Evolutionary conservation across 306 rosid species (phyloP).

Genomic region (Cucumis cinereus): DNA sequence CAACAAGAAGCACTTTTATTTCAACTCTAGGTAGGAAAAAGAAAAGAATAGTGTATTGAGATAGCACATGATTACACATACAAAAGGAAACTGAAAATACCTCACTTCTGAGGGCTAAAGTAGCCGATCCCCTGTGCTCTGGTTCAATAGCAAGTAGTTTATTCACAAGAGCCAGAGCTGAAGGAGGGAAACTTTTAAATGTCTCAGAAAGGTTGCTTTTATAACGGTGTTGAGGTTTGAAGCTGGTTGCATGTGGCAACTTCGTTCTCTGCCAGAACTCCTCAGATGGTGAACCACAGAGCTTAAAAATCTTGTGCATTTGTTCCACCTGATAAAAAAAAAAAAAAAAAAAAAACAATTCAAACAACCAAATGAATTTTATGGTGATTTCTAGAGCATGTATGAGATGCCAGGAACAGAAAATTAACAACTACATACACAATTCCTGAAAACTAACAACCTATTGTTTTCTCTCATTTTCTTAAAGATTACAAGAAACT

Average conservation of each 20-base stretch:
- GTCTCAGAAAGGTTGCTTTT: constrained; percentile 44
- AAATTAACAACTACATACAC: background rate
- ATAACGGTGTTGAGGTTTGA: constrained; percentile 69
- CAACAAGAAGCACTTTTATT: background rate
- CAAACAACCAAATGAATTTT: background rate
- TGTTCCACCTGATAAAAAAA: constrained; percentile 63
- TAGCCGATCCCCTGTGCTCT: constrained; percentile 56
- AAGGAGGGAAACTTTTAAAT: constrained; percentile 42
- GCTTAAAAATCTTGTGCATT: constrained; percentile 90
- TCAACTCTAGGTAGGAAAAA: background rate
- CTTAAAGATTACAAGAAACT: background rate
- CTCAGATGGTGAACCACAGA: constrained; percentile 86
- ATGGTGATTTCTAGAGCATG: background rate
- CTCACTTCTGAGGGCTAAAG: constrained; percentile 53
- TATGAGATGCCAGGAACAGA: background rate
- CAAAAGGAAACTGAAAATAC: constrained; percentile 19
- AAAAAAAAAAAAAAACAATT: background rate
- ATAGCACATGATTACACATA: background rate
- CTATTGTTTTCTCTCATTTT: background rate
- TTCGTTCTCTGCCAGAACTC: constrained; percentile 72
- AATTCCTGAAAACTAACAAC: background rate
- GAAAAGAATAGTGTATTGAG: background rate
- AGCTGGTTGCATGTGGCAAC: constrained; percentile 78
- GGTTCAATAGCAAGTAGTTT: constrained; percentile 66
- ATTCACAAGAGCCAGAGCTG: constrained; percentile 58